Evolutionary conservation across 2,329 filamentous ascomycete species (phyloP).

Genomic region (Ascochyta pisi): DNA sequence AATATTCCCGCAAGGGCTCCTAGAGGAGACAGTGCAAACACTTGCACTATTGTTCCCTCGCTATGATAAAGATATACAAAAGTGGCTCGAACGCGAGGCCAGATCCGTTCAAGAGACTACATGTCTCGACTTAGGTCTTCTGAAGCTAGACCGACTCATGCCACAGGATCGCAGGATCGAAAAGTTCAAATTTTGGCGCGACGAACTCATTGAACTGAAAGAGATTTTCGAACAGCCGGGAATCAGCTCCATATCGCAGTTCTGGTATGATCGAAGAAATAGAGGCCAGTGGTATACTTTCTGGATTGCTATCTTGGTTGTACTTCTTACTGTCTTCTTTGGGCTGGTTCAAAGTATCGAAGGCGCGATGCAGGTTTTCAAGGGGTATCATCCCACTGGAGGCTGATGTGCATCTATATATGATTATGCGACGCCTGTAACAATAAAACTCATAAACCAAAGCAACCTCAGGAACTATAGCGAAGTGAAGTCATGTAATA

Average conservation of each 20-base stretch:
- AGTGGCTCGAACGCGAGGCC: neutral
- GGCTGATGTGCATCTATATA: neutral
- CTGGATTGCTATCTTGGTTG: conserved; percentile 50
- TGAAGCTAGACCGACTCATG: conserved; percentile 36
- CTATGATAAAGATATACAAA: neutral
- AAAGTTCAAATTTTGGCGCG: conserved; percentile 50
- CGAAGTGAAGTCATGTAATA: no score
- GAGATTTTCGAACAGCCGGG: conserved; percentile 25
- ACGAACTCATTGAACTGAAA: conserved; percentile 53
- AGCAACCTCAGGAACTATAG: no score
- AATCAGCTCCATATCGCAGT: conserved; percentile 48
- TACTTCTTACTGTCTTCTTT: conserved; percentile 40
- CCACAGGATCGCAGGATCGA: conserved; percentile 37
- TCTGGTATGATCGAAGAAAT: conserved; percentile 53
- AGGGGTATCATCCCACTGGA: neutral
- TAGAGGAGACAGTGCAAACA: neutral
- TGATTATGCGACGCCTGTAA: no score
- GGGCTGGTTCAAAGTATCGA: conserved; percentile 52
- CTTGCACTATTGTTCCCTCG: neutral
- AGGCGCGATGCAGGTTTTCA: conserved; percentile 50
- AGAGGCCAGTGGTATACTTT: conserved; percentile 55
- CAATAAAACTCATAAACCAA: no score
- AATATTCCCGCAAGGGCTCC: neutral
- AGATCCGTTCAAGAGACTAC: neutral
- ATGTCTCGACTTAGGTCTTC: neutral